Base-by-base conservation (phyloP, 108 stramenopile species). In the Nannochloropsis gaditana region DNA sequence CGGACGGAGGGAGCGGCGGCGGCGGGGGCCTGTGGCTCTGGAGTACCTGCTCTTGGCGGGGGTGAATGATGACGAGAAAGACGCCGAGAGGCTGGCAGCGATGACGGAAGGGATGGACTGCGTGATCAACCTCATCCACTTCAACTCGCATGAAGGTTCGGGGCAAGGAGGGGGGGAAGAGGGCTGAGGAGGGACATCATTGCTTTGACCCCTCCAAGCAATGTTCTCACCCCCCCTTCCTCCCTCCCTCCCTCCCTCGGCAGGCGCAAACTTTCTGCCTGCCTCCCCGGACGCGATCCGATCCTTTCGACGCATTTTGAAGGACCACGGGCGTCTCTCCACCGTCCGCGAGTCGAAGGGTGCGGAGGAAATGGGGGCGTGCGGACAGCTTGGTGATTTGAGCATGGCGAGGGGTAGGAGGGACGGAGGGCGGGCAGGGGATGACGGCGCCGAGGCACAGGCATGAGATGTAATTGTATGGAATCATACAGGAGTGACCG, bases 1-100 rank as follows among this genome's bases (percentile, higher is more conserved):
- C 93, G 95, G 87, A 96, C 84, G 94, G 95, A 93, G 95, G n/a
- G 83, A 82, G 41, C 83, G 84, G 9, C 9, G 79, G n/a, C 9
- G 21, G 17, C 83, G 80, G 43, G 44, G 84, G 43, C 81, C 87
- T 80, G 44, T 87, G 84, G 47, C 83, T 9, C 44, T 92, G 41
- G 92, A 92, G 90, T 92, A 92, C 79, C 89, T 91, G 9, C 81
- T 92, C 82, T 45, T 92, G 42, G 45, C n/a, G 3, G 92, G 90
- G 79, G 90, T 91, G 31, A 92, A 92, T 83, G 92, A 87, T 45
- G 79, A 73, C 19, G 21, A 84, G 9, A 83, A 42, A 43, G 87
- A 87, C 73, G 87, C 87, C 8, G 84, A 44, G 9, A 15, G 83
- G 31, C 87, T 87, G 47, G 87, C 87, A 11, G 80, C 83, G 8